Conservation (phyloP, 1,284 basidiomycete genomes). For the Athelia psychrophila region DNA sequence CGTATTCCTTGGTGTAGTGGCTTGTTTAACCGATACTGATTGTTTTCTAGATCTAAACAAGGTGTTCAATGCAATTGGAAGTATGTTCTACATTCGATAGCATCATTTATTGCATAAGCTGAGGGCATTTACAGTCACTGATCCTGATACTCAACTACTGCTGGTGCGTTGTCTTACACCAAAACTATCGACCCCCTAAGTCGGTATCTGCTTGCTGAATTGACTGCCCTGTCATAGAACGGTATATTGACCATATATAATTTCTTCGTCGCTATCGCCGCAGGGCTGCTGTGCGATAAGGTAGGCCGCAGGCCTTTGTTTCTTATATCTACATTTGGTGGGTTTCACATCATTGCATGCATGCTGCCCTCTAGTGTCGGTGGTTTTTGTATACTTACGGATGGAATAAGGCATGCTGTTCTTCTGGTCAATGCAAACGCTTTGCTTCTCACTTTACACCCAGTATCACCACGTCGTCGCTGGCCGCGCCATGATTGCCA, state of each 20-base stretch:
- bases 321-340: slow-evolving; percentile 43
- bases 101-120: neutral
- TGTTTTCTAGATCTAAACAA: slow-evolving; percentile 41
- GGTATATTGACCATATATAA: slow-evolving; percentile 55
- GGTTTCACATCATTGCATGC: neutral
- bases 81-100: slow-evolving; percentile 13
- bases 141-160: slow-evolving; percentile 46
- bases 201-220: no score
- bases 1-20: slow-evolving; percentile 2
- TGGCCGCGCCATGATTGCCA: slow-evolving; percentile 44
- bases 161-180: slow-evolving; percentile 36
- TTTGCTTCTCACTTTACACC: slow-evolving; percentile 37
- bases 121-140: slow-evolving; percentile 33
- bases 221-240: slow-evolving; percentile 27
- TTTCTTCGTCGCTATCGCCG: slow-evolving; percentile 44
- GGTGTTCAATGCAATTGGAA: slow-evolving; percentile 48
- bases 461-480: slow-evolving; percentile 29
- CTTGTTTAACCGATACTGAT: neutral
- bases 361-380: no score
- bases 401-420: slow-evolving; percentile 33
- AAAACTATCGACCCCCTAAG: no score
- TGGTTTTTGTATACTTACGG: slow-evolving; percentile 2
- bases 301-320: slow-evolving; percentile 53
- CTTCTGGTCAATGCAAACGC: slow-evolving; percentile 40
- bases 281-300: slow-evolving; percentile 47